Conservation (phyloP, 2,329 filamentous ascomycete genomes). For the Hansfordia pulvinata region DNA sequence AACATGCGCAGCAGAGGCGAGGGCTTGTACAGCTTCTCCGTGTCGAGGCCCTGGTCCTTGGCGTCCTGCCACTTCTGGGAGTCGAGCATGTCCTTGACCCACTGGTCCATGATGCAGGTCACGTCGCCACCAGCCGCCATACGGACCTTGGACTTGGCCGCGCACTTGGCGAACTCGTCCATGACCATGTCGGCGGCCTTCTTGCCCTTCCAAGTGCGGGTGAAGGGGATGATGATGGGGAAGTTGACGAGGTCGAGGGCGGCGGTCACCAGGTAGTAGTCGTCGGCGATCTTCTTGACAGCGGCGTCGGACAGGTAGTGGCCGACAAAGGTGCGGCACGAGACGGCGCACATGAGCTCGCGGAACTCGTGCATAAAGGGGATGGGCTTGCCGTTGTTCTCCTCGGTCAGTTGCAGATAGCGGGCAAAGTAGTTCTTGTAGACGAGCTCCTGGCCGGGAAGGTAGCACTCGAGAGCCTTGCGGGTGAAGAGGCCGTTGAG, state of each 20-base stretch:
- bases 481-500: constrained; percentile 91
- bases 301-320: constrained; percentile 86
- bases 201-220: constrained; percentile 95
- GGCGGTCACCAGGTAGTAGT: constrained; percentile 93
- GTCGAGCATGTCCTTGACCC: constrained; percentile 79
- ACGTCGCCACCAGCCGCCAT: constrained; percentile 81
- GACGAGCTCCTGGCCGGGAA: constrained; percentile 84
- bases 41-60: constrained; percentile 55
- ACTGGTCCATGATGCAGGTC: constrained; percentile 90
- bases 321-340: constrained; percentile 92
- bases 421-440: constrained; percentile 76
- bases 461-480: constrained; percentile 72
- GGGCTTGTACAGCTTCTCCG: constrained; percentile 66
- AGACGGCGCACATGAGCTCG: constrained; percentile 88
- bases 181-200: constrained; percentile 89
- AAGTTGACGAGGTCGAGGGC: constrained; percentile 97
- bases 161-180: constrained; percentile 78
- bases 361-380: constrained; percentile 90
- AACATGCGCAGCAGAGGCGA: constrained; percentile 73
- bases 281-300: constrained; percentile 87
- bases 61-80: constrained; percentile 72
- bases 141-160: constrained; percentile 82
- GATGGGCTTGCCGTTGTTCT: constrained; percentile 57
- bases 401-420: constrained; percentile 63
- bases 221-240: constrained; percentile 89